Evolutionary conservation across 2,329 filamentous ascomycete species (phyloP), one percentile per base, ranked within the genome.

Genomic region (Scedosporium minutisporum): DNA sequence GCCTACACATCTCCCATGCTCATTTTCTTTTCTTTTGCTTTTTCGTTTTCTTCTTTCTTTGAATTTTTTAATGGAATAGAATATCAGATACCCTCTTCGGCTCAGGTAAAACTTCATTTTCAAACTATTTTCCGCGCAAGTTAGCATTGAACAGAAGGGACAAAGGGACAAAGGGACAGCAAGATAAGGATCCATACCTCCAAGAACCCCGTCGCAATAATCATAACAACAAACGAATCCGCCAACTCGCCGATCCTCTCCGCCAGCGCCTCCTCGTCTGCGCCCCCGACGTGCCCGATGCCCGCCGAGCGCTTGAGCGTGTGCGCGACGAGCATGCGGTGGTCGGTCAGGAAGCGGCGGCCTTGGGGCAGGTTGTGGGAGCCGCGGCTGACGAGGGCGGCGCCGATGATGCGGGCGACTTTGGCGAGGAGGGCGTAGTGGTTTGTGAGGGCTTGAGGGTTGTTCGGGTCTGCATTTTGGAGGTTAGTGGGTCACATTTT

Each of bases 231-330:
- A 70, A 95, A 90, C 57, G 90, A 87, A 72, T 96, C 91, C 5
- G 93, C 90, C 67, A 97, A 75, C 68, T 93, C 91, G 58, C 85
- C 82, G 44, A 96, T 78, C 65, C 85, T 83, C 63, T 86, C 79
- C 61, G 86, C 85, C 42, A 86, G 77, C 6, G 66, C 68, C 46
- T 69, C 70, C 58, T 75, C 73, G 38, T 68, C 71, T 58, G 70
- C 74, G 1, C 73, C 73, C 5, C 72, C 75, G 46, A 64, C 48
- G 12, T 64, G 53, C 5, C 89, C 89, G 63, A 96, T 89, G 58
- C 90, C 90, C 0, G 90, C 90, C 68, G 90, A 90, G 67, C 92
- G 83, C 78, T 99, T 99, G 70, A 99, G 90, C 21, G 96, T 87
- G 57, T 92, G 89, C 66, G 95, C 86, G 69, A 97, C 90, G 63